These are phyloP conservation scores for Paraurostyla sp. DNA, from an alignment of 73 alveolate genomes.

Conservation along the genomic window DNA sequence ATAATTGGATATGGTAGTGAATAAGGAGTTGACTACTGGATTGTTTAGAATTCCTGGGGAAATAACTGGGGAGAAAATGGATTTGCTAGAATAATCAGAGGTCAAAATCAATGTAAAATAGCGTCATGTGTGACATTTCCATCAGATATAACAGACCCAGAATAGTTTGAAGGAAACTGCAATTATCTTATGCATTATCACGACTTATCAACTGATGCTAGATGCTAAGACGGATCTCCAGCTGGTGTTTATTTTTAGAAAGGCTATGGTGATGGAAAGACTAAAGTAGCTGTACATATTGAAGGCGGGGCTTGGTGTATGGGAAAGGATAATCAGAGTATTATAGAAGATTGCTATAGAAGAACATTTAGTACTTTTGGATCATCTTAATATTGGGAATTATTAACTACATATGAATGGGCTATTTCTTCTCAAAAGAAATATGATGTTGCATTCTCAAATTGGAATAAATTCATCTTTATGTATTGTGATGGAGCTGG, in stretches of 20 bases:
- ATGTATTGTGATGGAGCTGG: slow-evolving; percentile 46
- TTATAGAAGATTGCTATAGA: neutral
- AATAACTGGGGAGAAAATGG: slow-evolving; percentile 1
- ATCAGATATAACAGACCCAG: neutral
- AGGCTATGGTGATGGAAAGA: slow-evolving; percentile 15
- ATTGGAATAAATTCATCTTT: slow-evolving; percentile 28
- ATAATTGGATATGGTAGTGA: slow-evolving; percentile 55
- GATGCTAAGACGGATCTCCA: slow-evolving; percentile 27
- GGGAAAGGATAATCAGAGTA: neutral
- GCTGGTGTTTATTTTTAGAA: slow-evolving; percentile 22
- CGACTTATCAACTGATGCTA: slow-evolving; percentile 5
- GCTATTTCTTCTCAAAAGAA: too few relatives aligned
- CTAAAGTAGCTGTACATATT: neutral
- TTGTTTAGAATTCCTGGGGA: neutral
- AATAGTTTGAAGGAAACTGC: too few relatives aligned
- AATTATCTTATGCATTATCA: too few relatives aligned
- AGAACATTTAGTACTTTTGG: neutral
- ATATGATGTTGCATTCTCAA: too few relatives aligned
- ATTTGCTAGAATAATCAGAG: neutral
- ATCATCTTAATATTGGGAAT: neutral
- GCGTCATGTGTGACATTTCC: slow-evolving; percentile 5
- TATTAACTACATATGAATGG: too few relatives aligned
- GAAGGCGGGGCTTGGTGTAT: slow-evolving; percentile 47
- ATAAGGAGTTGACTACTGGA: neutral
- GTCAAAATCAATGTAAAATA: neutral